phyloP scores from a whole-genome alignment of 768 basidiomycete species.

The Suillus fuscotomentosus region DNA sequence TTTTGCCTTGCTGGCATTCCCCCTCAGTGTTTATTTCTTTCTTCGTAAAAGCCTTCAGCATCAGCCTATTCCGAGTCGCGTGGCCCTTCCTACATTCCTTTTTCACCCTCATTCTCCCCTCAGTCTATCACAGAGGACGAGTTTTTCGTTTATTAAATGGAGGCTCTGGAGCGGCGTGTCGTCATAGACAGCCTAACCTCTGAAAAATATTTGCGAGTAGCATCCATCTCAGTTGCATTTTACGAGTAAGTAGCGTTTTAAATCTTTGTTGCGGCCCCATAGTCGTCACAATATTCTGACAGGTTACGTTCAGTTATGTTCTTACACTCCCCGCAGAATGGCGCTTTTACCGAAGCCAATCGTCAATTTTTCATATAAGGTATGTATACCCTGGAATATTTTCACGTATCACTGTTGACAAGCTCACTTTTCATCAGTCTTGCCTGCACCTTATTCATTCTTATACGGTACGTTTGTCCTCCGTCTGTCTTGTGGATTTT shows the following conservation, averaged over 20 bases:
- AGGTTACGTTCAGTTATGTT: slow-evolving; percentile 21
- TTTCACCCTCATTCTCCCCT: neutral
- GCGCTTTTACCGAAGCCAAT: slow-evolving; percentile 32
- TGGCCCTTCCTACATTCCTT: neutral
- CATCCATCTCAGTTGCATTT: slow-evolving; percentile 35
- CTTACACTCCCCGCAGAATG: slow-evolving; percentile 32
- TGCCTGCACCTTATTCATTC: slow-evolving; percentile 31
- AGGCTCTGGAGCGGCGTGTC: neutral
- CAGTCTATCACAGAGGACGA: neutral
- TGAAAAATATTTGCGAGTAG: slow-evolving; percentile 33
- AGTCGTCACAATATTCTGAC: neutral
- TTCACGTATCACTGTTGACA: neutral
- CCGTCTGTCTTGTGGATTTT: too few relatives aligned
- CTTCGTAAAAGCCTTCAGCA: neutral
- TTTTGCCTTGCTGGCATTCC: neutral
- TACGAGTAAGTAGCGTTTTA: slow-evolving; percentile 33
- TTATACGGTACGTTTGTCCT: slow-evolving; percentile 26
- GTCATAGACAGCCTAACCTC: slow-evolving; percentile 7
- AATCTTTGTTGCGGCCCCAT: neutral
- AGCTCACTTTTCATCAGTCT: slow-evolving; percentile 14
- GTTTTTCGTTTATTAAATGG: neutral
- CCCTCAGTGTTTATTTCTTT: neutral
- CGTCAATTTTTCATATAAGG: slow-evolving; percentile 26
- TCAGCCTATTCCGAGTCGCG: neutral
- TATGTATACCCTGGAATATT: neutral